These are phyloP conservation scores for Hanseniaspora lachancei DNA, from an alignment of 805 yeast species.

Conservation along the genomic window DNA sequence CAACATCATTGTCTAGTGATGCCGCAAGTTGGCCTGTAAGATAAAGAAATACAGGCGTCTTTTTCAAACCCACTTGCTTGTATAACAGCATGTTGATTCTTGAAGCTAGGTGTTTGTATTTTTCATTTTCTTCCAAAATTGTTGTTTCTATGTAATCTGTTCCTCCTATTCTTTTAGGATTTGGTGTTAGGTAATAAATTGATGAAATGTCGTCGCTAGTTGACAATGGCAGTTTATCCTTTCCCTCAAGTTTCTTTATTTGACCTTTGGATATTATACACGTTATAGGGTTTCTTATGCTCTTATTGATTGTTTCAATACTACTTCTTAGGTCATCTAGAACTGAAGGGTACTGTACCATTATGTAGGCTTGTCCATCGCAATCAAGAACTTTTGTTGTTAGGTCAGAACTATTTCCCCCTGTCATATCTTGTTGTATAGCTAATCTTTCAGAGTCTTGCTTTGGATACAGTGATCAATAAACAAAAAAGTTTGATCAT, in stretches of 20 bases:
- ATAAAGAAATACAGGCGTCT: constrained; percentile 6
- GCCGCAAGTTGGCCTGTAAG: not conserved
- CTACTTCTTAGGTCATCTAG: not conserved
- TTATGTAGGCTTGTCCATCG: not conserved
- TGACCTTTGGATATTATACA: not conserved
- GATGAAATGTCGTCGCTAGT: not conserved
- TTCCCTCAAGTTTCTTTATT: not conserved
- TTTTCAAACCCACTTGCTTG: not conserved
- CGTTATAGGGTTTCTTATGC: not conserved
- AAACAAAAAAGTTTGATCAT: not conserved
- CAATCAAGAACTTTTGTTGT: constrained; percentile 1
- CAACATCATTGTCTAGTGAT: not conserved
- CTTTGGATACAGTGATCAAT: not conserved
- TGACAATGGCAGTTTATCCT: not conserved
- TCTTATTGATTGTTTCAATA: not conserved
- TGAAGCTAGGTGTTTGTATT: not conserved
- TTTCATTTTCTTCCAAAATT: constrained; percentile 7
- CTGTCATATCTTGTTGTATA: not conserved
- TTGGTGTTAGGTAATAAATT: constrained; percentile 10
- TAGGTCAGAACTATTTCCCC: not conserved
- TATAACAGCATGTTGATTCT: constrained; percentile 4
- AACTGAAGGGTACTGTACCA: constrained; percentile 4
- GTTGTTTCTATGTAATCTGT: constrained; percentile 3
- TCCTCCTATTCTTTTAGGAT: constrained; percentile 1
- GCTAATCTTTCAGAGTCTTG: not conserved